Conservation (phyloP, 225 moss, liverwort and hornwort species). For the Sphagnum tenellum region DNA sequence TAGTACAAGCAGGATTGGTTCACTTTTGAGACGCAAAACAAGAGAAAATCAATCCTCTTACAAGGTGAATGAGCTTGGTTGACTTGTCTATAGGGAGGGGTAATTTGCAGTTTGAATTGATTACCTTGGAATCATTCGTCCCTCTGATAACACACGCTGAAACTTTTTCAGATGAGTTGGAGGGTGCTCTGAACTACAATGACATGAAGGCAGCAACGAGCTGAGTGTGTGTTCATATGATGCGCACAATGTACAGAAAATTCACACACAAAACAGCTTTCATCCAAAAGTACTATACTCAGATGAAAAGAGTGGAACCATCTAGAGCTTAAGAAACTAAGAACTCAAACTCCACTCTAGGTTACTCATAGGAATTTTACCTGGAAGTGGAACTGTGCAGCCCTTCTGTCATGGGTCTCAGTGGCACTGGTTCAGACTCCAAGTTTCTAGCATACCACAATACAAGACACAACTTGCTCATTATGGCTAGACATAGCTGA, state of each 20-base stretch:
- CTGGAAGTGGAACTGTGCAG: slow-evolving; percentile 83
- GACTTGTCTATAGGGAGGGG: too few relatives aligned
- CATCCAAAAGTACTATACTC: too few relatives aligned
- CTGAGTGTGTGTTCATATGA: too few relatives aligned
- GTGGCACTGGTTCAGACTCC: neutral
- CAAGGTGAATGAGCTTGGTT: too few relatives aligned
- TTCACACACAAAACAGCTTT: neutral
- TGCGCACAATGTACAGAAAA: neutral
- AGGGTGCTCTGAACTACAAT: slow-evolving; percentile 78
- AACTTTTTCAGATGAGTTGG: slow-evolving; percentile 72
- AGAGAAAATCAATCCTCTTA: too few relatives aligned
- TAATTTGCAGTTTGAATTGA: neutral
- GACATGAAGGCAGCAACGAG: neutral
- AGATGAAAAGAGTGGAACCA: too few relatives aligned
- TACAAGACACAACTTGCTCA: neutral
- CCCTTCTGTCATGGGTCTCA: slow-evolving; percentile 45
- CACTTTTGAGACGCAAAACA: too few relatives aligned
- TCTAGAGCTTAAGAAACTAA: too few relatives aligned
- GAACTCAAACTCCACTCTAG: too few relatives aligned
- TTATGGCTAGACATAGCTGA: too few relatives aligned
- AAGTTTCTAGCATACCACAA: neutral
- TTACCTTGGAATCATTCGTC: slow-evolving; percentile 84
- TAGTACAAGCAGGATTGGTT: too few relatives aligned
- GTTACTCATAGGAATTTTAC: slow-evolving; percentile 7
- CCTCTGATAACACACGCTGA: slow-evolving; percentile 79